A percentile compares a stretch with the other conserved stretches of the same genome.
Evolutionary conservation across 2,329 filamentous ascomycete species (phyloP).

Genomic region (Phyllosticta capitalensis): DNA sequence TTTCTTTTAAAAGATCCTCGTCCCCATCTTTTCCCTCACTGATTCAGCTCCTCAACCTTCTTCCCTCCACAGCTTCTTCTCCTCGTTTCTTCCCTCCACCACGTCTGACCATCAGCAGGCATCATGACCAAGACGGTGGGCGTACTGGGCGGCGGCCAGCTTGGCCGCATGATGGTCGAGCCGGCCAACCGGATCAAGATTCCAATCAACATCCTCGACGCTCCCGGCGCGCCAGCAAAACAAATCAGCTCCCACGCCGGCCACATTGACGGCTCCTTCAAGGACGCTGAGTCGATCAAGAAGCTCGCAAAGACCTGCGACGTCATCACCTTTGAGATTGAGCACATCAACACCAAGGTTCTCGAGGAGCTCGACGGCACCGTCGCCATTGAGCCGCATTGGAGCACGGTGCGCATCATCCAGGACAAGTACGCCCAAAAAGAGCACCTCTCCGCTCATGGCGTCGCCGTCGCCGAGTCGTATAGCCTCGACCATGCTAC

Average conservation of each 20-base stretch:
- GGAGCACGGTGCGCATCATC: slow-evolving; percentile 77
- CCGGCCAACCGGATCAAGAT: slow-evolving; percentile 72
- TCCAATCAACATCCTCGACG: slow-evolving; percentile 70
- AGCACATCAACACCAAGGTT: slow-evolving; percentile 86
- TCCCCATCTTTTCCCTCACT: no score
- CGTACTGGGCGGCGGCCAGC: slow-evolving; percentile 41
- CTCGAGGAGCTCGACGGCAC: slow-evolving; percentile 69
- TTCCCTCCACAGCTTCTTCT: neutral
- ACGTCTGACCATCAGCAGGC: neutral
- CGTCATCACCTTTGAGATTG: slow-evolving; percentile 85
- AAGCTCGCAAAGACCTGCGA: slow-evolving; percentile 69
- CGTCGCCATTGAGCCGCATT: slow-evolving; percentile 65
- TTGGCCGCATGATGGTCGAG: slow-evolving; percentile 91
- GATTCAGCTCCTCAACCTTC: neutral
- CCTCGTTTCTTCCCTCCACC: neutral
- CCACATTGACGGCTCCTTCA: slow-evolving; percentile 82
- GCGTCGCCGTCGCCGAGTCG: slow-evolving; percentile 65
- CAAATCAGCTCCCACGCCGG: slow-evolving; percentile 67
- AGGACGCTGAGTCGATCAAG: slow-evolving; percentile 67
- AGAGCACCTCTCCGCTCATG: slow-evolving; percentile 58
- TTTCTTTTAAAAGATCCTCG: no score
- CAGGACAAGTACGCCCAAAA: slow-evolving; percentile 94
- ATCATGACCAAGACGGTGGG: slow-evolving; percentile 22
- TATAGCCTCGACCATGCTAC: slow-evolving; percentile 53
- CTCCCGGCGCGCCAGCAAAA: slow-evolving; percentile 67